Evolutionary conservation across 2,329 filamentous ascomycete species (phyloP).

Genomic region (Elsinoe necatrix): DNA sequence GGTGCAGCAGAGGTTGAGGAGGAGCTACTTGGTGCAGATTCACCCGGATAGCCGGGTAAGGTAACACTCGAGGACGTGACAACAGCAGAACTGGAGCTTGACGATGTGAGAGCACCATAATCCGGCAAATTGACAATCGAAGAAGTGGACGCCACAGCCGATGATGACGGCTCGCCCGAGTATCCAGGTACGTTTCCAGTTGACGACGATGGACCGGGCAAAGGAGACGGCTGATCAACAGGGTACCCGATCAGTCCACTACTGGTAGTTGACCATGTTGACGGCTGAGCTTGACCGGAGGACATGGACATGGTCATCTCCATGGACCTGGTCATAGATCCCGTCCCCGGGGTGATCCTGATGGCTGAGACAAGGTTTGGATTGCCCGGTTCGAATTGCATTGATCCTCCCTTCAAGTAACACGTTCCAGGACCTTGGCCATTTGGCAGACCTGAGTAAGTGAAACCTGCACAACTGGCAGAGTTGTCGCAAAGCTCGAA

Average conservation of each 20-base stretch:
- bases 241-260: neutral
- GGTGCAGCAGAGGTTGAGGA: neutral
- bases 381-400: neutral
- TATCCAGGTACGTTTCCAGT: neutral
- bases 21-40: neutral
- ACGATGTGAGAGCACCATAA: neutral
- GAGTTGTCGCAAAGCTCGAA: conserved; percentile 12
- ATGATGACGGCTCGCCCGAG: neutral
- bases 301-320: conserved; percentile 11
- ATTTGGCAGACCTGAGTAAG: neutral
- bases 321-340: conserved; percentile 2
- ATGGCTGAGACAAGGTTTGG: conserved; percentile 1
- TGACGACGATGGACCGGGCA: neutral
- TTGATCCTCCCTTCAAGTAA: conserved; percentile 5
- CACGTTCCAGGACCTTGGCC: conserved; percentile 5
- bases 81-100: neutral
- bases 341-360: neutral
- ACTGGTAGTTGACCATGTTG: neutral
- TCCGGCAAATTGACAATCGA: neutral
- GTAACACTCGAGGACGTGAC: neutral
- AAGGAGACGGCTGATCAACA: neutral
- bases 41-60: neutral
- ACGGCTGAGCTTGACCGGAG: neutral
- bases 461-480: conserved; percentile 12
- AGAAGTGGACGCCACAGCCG: neutral